Percentiles rank a stretch among this genome's conserved stretches.
These are phyloP conservation scores for Rhodotorula paludigena DNA, from an alignment of 768 basidiomycete genomes.

Conservation along the genomic window DNA sequence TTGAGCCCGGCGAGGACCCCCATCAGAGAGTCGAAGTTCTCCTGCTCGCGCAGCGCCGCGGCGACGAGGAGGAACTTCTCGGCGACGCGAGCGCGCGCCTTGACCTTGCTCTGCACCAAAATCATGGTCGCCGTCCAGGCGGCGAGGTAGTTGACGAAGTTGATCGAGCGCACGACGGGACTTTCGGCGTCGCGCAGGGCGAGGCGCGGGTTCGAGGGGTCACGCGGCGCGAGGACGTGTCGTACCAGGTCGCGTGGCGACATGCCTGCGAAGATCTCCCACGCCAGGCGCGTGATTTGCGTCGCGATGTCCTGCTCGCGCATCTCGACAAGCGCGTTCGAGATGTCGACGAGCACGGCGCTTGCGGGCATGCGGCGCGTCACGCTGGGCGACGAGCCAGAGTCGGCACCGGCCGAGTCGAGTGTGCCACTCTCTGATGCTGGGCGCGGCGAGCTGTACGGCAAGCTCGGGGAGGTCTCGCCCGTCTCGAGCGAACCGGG, in stretches of 20 bases:
- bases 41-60: conserved; percentile 67
- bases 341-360: conserved; percentile 27
- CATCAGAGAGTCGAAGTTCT: conserved; percentile 89
- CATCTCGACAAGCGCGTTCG: conserved; percentile 34
- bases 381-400: not conserved
- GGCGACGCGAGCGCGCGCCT: conserved; percentile 69
- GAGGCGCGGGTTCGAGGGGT: conserved; percentile 34
- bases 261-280: conserved; percentile 40
- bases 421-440: conserved; percentile 9
- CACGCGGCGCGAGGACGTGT: conserved; percentile 42
- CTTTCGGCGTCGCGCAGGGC: conserved; percentile 26
- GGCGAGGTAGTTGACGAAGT: conserved; percentile 39
- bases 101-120: conserved; percentile 74
- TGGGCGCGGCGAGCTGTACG: not conserved
- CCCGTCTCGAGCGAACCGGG: not conserved
- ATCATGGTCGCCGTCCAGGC: conserved; percentile 84
- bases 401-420: conserved; percentile 4
- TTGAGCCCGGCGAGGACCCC: conserved; percentile 93
- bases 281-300: conserved; percentile 41
- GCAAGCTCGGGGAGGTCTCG: not conserved
- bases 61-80: conserved; percentile 86
- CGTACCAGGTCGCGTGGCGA: conserved; percentile 43
- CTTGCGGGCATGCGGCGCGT: not conserved
- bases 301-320: conserved; percentile 33
- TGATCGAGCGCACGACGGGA: conserved; percentile 38